Percentiles rank a stretch among this genome's conserved stretches.
Conservation (phyloP, 208 protist genomes). For the Crithidia sp. region DNA sequence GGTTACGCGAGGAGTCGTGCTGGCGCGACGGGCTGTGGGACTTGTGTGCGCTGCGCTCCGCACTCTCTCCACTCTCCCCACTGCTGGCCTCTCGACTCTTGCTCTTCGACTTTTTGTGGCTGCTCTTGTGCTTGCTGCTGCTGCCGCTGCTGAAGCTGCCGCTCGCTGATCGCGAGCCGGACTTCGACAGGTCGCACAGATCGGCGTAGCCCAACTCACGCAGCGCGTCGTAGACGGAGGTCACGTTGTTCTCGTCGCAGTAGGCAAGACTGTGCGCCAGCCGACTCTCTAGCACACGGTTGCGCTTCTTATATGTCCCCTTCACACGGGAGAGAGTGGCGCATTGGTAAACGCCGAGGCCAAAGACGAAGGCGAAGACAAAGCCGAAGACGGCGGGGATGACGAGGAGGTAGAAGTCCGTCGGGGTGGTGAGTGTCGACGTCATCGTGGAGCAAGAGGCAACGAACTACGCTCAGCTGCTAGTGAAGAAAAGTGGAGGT, state of each 20-base stretch:
- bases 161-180: too few species aligned
- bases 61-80: background rate
- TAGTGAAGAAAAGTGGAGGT: too few species aligned
- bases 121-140: background rate
- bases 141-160: background rate
- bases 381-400: conserved; percentile 8
- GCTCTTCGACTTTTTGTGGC: background rate
- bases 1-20: background rate
- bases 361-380: conserved; percentile 11
- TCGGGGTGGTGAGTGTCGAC: background rate
- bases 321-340: conserved; percentile 1
- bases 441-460: background rate
- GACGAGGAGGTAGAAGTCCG: conserved; percentile 3
- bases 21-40: background rate
- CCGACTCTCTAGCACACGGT: background rate
- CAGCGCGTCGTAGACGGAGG: background rate
- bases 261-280: conserved; percentile 12
- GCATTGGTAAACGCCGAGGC: conserved; percentile 11
- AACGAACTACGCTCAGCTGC: too few species aligned
- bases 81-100: background rate
- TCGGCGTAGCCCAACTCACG: background rate
- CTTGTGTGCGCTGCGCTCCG: background rate
- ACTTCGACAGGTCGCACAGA: background rate
- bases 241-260: background rate
- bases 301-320: conserved; percentile 8